These are phyloP conservation scores for Starmerella etchellsii DNA, from an alignment of 805 yeast species.

Conservation along the genomic window DNA sequence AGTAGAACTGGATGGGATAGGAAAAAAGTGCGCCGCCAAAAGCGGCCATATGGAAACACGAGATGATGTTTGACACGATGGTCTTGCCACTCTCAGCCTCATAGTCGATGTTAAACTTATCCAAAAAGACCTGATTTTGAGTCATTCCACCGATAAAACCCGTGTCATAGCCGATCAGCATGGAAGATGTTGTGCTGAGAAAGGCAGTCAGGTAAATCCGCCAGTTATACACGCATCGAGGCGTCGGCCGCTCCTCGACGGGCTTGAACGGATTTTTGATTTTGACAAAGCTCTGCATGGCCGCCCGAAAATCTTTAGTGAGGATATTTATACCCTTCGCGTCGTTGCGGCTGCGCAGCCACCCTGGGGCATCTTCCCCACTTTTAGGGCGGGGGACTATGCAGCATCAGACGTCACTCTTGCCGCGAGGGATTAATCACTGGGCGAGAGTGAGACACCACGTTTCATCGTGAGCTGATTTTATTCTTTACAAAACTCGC, in stretches of 20 bases:
- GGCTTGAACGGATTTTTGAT: constrained; percentile 6
- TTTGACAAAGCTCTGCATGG: constrained; percentile 2
- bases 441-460: too few species aligned
- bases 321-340: too few species aligned
- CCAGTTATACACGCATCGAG: constrained; percentile 9
- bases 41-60: constrained; percentile 11
- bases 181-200: constrained; percentile 8
- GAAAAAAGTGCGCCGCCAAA: constrained; percentile 9
- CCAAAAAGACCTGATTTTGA: constrained; percentile 3
- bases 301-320: too few species aligned
- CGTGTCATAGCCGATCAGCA: constrained; percentile 10
- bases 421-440: too few species aligned
- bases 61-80: constrained; percentile 6
- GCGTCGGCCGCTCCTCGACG: constrained; percentile 12
- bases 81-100: constrained; percentile 2
- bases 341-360: too few species aligned
- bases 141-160: constrained; percentile 9
- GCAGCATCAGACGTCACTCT: too few species aligned
- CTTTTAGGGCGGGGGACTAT: too few species aligned
- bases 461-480: too few species aligned
- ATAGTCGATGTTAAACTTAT: constrained; percentile 3
- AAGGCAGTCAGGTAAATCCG: constrained; percentile 9
- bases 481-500: too few species aligned
- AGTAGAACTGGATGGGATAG: constrained; percentile 8
- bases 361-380: too few species aligned